Percentiles rank a stretch among this genome's conserved stretches.
These are phyloP conservation scores for Harringtonia aguacate DNA, from an alignment of 2,329 filamentous ascomycete species.

Conservation along the genomic window DNA sequence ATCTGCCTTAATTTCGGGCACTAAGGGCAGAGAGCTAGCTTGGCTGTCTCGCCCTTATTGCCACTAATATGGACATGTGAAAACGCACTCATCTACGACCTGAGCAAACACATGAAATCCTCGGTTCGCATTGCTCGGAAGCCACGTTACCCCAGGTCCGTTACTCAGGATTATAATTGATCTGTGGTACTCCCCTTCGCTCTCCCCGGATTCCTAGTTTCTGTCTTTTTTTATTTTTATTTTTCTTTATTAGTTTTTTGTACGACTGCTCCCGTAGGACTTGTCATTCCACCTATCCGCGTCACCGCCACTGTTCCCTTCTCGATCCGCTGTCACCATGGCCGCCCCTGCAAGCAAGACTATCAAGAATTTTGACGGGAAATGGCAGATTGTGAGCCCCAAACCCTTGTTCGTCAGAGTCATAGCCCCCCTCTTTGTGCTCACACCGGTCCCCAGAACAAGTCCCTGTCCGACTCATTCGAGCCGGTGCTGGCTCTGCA, in stretches of 20 bases:
- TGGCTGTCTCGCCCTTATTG: too few species aligned
- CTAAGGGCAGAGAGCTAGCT: too few species aligned
- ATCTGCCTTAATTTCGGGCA: too few species aligned
- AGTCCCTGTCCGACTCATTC: conserved; percentile 55
- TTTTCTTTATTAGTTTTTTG: neutral
- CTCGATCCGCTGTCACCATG: conserved; percentile 36
- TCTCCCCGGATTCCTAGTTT: neutral
- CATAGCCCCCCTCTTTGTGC: neutral
- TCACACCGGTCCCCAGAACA: conserved; percentile 53
- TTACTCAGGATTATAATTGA: neutral
- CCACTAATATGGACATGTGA: too few species aligned
- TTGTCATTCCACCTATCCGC: neutral
- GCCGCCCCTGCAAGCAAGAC: conserved; percentile 59
- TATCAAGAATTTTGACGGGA: conserved; percentile 56
- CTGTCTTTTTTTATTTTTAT: neutral
- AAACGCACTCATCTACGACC: too few species aligned
- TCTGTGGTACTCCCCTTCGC: too few species aligned
- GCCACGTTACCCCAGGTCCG: too few species aligned
- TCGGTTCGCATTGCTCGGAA: too few species aligned
- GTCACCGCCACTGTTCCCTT: neutral
- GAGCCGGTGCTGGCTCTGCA: conserved; percentile 63
- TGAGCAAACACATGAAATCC: too few species aligned
- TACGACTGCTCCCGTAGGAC: neutral
- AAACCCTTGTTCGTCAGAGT: conserved; percentile 3
- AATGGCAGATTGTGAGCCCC: conserved; percentile 61